Base-by-base conservation (phyloP, 495 filamentous ascomycete species). In the Neurospora sublineolata region DNA sequence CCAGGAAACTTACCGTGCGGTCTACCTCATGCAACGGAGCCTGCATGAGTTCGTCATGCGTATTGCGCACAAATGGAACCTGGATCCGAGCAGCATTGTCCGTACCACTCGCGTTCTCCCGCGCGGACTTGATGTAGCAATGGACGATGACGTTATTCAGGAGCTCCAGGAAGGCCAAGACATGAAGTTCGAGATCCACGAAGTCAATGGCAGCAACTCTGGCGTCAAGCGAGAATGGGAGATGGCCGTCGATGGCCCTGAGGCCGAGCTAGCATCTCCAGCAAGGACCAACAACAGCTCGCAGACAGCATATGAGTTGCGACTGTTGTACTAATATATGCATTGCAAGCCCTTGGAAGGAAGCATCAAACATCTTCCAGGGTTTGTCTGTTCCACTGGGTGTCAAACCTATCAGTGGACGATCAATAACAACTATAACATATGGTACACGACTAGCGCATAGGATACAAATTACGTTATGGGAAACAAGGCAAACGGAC, bases 61-160 rank as follows among this genome's bases (percentile, higher is more conserved):
- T 71, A 87, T 97, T 36, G 90, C 93, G 3, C 77, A 83, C 38
- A 97, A 97, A 81, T 92, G 89, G 76, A 86, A 89, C 18, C 86
- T 99, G 70, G 92, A 97, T 68, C 85, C 90, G 0, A 79, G 82
- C 3, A 86, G 85, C 38, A 87, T 98, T 46, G 79, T 88, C 14
- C 89, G 91, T 37, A 89, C 90, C 2, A 79, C 97, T 30, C 92
- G 86, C 41, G 83, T 94, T 71, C 90, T 91, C 33, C 81, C 86
- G 30, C 87, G 87, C 71, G 93, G 94, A 0, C 79, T 97, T 5
- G 87, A 91, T 74, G 90, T 99, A 64, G 89, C 94, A 78, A 85
- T 98, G 69, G 95, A 99, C 78, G 92, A 99, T 73, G 93, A 97
- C 67, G 89, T 95, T 37, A 89, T 99, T 23, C 87, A 87, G n/a